A percentile compares a stretch with the other conserved stretches of the same genome.
Evolutionary conservation across 805 yeast species (phyloP).

Genomic region (Saccharomyces cerevisiae): DNA sequence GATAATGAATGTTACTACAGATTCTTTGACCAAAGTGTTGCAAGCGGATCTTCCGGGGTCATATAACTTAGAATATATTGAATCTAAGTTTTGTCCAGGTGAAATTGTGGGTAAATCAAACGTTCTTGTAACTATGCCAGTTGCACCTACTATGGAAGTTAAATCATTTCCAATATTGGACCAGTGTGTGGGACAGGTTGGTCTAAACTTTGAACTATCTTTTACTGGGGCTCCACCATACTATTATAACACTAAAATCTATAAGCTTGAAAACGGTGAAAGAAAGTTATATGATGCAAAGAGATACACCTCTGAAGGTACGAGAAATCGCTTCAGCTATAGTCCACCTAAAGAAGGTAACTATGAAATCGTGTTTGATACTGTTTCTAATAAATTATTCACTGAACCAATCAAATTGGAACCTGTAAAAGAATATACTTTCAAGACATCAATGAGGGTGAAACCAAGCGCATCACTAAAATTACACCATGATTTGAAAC

Average conservation of each 20-base stretch:
- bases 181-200: conserved; percentile 87
- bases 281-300: conserved; percentile 32
- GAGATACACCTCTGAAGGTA: conserved; percentile 32
- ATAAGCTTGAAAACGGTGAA: conserved; percentile 38
- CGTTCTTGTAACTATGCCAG: conserved; percentile 49
- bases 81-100: conserved; percentile 62
- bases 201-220: conserved; percentile 62
- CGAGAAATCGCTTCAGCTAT: conserved; percentile 53
- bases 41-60: conserved; percentile 53
- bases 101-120: conserved; percentile 47
- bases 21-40: conserved; percentile 28
- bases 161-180: conserved; percentile 53
- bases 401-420: conserved; percentile 32
- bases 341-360: conserved; percentile 76
- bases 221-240: conserved; percentile 80
- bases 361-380: conserved; percentile 63
- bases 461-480: conserved; percentile 47
- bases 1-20: conserved; percentile 22
- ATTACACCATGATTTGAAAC: conserved; percentile 17
- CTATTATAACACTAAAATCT: conserved; percentile 53
- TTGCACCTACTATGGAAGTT: conserved; percentile 42
- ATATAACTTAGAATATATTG: conserved; percentile 47
- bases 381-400: conserved; percentile 58
- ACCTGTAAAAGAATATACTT: conserved; percentile 40
- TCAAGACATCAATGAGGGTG: conserved; percentile 63